Conservation (phyloP, 2,329 filamentous ascomycete species). For the Curvularia sp. region DNA sequence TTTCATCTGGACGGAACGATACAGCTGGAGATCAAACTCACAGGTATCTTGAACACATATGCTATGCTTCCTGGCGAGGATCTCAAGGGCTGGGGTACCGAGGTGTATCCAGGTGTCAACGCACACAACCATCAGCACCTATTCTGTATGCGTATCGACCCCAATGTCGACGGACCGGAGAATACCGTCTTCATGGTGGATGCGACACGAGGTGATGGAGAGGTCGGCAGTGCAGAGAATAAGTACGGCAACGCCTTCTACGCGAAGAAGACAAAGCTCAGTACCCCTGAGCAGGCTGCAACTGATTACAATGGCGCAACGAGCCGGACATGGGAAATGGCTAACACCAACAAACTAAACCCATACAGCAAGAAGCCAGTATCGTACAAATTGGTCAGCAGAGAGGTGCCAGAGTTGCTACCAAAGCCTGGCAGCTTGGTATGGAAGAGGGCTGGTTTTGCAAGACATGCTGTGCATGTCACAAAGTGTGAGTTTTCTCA, state of each 20-base stretch:
- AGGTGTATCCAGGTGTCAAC: constrained; percentile 90
- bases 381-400: constrained; percentile 86
- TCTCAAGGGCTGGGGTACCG: constrained; percentile 84
- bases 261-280: constrained; percentile 80
- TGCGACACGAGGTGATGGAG: constrained; percentile 71
- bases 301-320: constrained; percentile 84
- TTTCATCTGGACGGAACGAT: constrained; percentile 93
- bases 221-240: constrained; percentile 82
- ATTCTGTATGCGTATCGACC: constrained; percentile 87
- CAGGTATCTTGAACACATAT: constrained; percentile 92
- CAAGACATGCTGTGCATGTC: constrained; percentile 84
- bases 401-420: constrained; percentile 79
- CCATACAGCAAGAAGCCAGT: constrained; percentile 84
- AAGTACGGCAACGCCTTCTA: constrained; percentile 90
- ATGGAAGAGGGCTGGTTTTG: constrained; percentile 89
- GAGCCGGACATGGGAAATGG: constrained; percentile 87
- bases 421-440: constrained; percentile 83
- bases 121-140: constrained; percentile 96
- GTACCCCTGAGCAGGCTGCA: constrained; percentile 70
- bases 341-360: constrained; percentile 83
- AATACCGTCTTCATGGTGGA: constrained; percentile 90
- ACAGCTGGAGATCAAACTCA: constrained; percentile 88
- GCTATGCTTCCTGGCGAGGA: constrained; percentile 80
- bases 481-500: constrained; percentile 73
- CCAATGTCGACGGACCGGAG: constrained; percentile 82